Evolutionary conservation across 768 basidiomycete species (phyloP), one percentile per base, ranked within the genome.

Genomic region (Leccinum variicolor): DNA sequence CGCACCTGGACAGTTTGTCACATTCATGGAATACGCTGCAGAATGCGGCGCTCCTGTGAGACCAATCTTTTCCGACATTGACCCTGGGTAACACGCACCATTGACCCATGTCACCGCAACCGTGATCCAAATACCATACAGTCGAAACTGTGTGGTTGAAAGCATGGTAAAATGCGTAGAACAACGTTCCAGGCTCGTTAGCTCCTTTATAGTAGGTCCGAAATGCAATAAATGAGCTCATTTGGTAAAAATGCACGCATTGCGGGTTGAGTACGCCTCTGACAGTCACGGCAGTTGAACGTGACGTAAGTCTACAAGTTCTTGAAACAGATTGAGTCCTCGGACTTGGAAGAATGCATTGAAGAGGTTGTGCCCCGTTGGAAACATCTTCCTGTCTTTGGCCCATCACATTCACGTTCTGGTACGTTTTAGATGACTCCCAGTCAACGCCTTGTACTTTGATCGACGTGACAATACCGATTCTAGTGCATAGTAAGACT

Each of bases 1-100:
- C 45, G 13, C 21, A 69, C 71, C 71, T 60, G 71, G 71, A 56
- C 71, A 72, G 25, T 59, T 10, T 3, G 69, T 61, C 34, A 72
- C 64, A 31, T 69, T 73, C 65, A 62, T 41, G 15, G 39, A 41
- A 41, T 41, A 41, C 2, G n/a, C 39, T 41, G n/a, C n/a, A 41
- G 39, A 41, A 39, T n/a, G 36, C 17, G 36, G 17, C 36, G 17
- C 39, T 41, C 39, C n/a, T 41, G 39, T 41, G 36, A 39, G n/a
- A 41, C 39, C 39, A 41, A 41, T 19, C n/a, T 41, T 41, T n/a
- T 41, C n/a, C 39, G 10, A 41, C 11, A 19, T 41, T 4, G 39
- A 19, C 17, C n/a, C 4, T 31, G 31, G 4, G 39, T 41, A 41
- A 41, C 39, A 41, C 39, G 4, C 39, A 41, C 39, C 39, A 41